Evolutionary conservation across 2,329 filamentous ascomycete genomes (phyloP).

Genomic region (Pyrenochaeta sp.): DNA sequence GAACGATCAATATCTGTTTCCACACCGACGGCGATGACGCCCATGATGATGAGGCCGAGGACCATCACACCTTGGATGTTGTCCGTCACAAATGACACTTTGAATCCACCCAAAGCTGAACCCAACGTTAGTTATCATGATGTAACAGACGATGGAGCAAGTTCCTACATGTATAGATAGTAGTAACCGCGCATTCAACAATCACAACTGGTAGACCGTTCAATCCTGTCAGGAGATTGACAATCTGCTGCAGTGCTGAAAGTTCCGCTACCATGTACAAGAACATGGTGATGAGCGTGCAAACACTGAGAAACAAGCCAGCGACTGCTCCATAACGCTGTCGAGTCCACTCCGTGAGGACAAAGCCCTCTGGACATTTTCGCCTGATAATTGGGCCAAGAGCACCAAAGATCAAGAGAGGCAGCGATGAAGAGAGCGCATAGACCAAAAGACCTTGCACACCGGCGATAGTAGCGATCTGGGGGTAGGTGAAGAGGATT

Average conservation of each 20-base stretch:
- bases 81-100: constrained; percentile 84
- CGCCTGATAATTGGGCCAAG: constrained; percentile 79
- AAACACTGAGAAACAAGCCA: constrained; percentile 76
- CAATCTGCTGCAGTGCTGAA: constrained; percentile 80
- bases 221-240: constrained; percentile 76
- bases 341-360: constrained; percentile 83
- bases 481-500: constrained; percentile 82
- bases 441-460: constrained; percentile 82
- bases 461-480: constrained; percentile 79
- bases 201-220: constrained; percentile 78
- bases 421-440: constrained; percentile 73
- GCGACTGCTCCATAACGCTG: constrained; percentile 76
- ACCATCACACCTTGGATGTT: constrained; percentile 84
- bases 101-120: constrained; percentile 82
- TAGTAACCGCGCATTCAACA: constrained; percentile 78
- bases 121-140: constrained; percentile 11
- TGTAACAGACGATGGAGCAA: neutral
- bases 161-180: constrained; percentile 77
- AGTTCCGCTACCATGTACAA: constrained; percentile 88
- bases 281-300: constrained; percentile 83
- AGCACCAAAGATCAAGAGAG: constrained; percentile 75
- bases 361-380: constrained; percentile 84
- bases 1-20: constrained; percentile 75
- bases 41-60: constrained; percentile 75
- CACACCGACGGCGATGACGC: constrained; percentile 77